Evolutionary conservation across 2,329 filamentous ascomycete species (phyloP).

Genomic region (Byssochlamys sp.): DNA sequence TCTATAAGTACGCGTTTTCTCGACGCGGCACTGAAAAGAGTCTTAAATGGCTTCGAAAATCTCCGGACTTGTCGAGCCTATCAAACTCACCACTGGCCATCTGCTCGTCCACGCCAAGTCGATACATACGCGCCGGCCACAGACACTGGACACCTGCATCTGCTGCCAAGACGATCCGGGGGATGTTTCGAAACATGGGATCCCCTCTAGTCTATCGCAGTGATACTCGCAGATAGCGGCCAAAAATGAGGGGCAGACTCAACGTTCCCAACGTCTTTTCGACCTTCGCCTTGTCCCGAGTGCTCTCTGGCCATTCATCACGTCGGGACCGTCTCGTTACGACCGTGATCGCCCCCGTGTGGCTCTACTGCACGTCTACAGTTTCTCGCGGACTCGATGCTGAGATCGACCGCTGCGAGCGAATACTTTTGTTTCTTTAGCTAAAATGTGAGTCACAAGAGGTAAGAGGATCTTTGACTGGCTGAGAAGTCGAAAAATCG

Average conservation of each 20-base stretch:
- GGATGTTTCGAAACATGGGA: not conserved
- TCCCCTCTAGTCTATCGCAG: not conserved
- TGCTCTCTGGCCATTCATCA: slow-evolving; percentile 8
- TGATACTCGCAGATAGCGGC: not conserved
- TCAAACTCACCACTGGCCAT: not conserved
- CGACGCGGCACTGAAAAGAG: not conserved
- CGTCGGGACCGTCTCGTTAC: slow-evolving; percentile 6
- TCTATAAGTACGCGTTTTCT: not conserved
- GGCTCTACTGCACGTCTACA: slow-evolving; percentile 1
- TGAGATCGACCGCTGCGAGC: slow-evolving; percentile 2
- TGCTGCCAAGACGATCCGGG: not conserved
- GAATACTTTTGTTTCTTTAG: slow-evolving; percentile 5
- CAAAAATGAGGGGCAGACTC: not conserved
- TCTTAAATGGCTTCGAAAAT: not conserved
- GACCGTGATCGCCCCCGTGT: slow-evolving; percentile 8
- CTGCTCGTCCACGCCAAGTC: not conserved
- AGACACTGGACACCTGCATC: not conserved
- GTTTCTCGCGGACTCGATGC: slow-evolving; percentile 3
- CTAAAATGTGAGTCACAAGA: slow-evolving; percentile 4
- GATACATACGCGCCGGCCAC: not conserved
- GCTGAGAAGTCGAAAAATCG: not conserved
- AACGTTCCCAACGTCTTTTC: not conserved
- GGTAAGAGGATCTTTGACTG: not conserved
- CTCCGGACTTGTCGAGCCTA: not conserved
- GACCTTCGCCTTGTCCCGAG: not conserved